Evolutionary conservation across 768 basidiomycete genomes (phyloP).

Genomic region (Lentinula detonsa): DNA sequence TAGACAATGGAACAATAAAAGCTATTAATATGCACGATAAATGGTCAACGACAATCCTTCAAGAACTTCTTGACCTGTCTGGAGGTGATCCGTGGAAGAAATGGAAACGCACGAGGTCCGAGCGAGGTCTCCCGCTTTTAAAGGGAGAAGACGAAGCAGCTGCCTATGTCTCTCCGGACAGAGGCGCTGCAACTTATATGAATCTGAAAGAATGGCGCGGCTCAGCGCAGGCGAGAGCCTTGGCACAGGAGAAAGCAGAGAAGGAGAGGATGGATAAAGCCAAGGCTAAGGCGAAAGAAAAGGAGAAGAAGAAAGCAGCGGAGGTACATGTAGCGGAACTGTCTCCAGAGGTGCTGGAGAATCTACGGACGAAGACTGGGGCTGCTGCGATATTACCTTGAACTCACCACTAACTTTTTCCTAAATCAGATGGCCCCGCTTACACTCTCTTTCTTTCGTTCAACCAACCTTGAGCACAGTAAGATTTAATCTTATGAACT

Average conservation of each 20-base stretch:
- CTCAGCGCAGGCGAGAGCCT: background rate
- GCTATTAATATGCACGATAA: constrained; percentile 57
- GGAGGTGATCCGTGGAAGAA: constrained; percentile 55
- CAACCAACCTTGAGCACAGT: too few species aligned
- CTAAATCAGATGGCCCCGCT: too few species aligned
- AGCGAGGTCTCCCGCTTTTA: constrained; percentile 43
- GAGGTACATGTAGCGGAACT: background rate
- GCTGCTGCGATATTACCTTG: constrained; percentile 6
- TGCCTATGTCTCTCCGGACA: background rate
- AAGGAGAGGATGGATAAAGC: constrained; percentile 77
- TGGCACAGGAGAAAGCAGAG: background rate
- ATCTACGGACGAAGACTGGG: background rate
- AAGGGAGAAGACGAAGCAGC: constrained; percentile 29
- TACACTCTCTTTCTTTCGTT: too few species aligned
- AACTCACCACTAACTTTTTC: background rate
- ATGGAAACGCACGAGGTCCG: constrained; percentile 42
- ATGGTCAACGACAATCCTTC: constrained; percentile 61
- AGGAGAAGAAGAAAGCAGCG: constrained; percentile 79
- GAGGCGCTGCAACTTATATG: background rate
- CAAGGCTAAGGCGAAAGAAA: constrained; percentile 79
- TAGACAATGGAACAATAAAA: constrained; percentile 30
- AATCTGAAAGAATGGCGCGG: background rate
- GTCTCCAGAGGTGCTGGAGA: background rate
- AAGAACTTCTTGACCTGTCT: constrained; percentile 64
- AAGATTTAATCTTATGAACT: too few species aligned